Conservation (phyloP, 148 eudicot genomes). For the Vaccinium corymbosum region DNA sequence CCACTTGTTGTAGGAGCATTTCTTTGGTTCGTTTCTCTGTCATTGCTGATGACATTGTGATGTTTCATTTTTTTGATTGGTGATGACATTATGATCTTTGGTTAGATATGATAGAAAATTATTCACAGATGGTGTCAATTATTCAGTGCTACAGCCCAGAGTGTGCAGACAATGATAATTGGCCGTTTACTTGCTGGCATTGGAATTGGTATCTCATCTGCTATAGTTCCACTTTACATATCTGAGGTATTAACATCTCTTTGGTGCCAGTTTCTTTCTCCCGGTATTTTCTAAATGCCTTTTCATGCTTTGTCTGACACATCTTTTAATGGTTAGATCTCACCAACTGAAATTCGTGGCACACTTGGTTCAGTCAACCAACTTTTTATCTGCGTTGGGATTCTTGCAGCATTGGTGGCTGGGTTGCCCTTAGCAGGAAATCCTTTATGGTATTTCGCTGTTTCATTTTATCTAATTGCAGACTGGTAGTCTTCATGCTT, state of each 20-base stretch:
- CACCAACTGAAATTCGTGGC: slow-evolving; percentile 97
- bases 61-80: neutral
- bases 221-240: slow-evolving; percentile 89
- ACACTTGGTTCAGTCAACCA: slow-evolving; percentile 97
- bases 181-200: slow-evolving; percentile 92
- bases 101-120: neutral
- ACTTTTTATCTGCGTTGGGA: slow-evolving; percentile 87
- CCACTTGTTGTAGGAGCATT: slow-evolving; percentile 88
- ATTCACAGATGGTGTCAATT: slow-evolving; percentile 21
- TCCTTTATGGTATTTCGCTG: slow-evolving; percentile 65
- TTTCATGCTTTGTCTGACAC: slow-evolving; percentile 12
- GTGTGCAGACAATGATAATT: slow-evolving; percentile 73
- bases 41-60: slow-evolving; percentile 10
- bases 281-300: neutral
- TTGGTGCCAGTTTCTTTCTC: neutral
- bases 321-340: slow-evolving; percentile 50
- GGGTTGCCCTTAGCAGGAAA: slow-evolving; percentile 91
- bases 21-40: slow-evolving; percentile 57
- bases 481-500: neutral
- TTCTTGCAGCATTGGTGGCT: slow-evolving; percentile 90
- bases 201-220: slow-evolving; percentile 97
- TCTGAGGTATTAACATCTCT: slow-evolving; percentile 58
- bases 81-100: slow-evolving; percentile 10
- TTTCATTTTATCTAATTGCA: neutral
- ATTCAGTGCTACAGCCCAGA: slow-evolving; percentile 75